Percentiles rank a stretch among this genome's conserved stretches.
phyloP scores from a whole-genome alignment of 2,329 filamentous ascomycete species.

The Fusarium abutilonis region DNA sequence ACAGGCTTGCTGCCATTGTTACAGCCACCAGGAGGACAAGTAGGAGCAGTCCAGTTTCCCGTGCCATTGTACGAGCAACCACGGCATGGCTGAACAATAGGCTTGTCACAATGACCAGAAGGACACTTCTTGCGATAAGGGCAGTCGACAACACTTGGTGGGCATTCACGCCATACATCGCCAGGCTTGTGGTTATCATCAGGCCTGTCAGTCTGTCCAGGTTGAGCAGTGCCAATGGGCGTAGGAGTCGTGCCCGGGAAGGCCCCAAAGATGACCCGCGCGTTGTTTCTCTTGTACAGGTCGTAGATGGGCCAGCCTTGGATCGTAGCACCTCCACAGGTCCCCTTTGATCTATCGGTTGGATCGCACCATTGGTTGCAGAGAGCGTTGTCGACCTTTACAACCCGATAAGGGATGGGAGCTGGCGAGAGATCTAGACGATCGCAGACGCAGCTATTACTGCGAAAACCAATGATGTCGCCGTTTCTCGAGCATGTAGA shows the following conservation, averaged over 20 bases:
- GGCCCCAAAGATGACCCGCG: conserved; percentile 19
- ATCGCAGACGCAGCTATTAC: conserved; percentile 32
- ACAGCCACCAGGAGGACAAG: conserved; percentile 32
- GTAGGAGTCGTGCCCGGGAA: conserved; percentile 18
- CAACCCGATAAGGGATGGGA: conserved; percentile 26
- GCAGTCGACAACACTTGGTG: conserved; percentile 29
- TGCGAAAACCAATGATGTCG: conserved; percentile 32
- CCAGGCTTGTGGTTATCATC: conserved; percentile 19
- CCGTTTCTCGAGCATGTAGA: conserved; percentile 35
- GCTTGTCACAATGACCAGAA: conserved; percentile 18
- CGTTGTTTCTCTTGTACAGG: conserved; percentile 35
- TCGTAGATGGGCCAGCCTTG: conserved; percentile 35
- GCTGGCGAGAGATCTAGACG: conserved; percentile 29
- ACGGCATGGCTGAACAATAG: conserved; percentile 27
- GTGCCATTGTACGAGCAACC: conserved; percentile 25
- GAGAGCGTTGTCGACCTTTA: conserved; percentile 31
- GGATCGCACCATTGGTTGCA: conserved; percentile 32
- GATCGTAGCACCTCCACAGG: conserved; percentile 29
- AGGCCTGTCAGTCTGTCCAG: conserved; percentile 13
- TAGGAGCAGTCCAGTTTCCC: conserved; percentile 35
- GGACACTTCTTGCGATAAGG: conserved; percentile 35
- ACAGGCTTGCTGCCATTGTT: conserved; percentile 21
- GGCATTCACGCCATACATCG: conserved; percentile 35
- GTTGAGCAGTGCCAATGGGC: conserved; percentile 2
- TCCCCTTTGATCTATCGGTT: conserved; percentile 28